Percentiles rank a stretch among this genome's conserved stretches.
Evolutionary conservation across 2,329 filamentous ascomycete genomes (phyloP).

Genomic region (Fonsecaea pedrosoi): DNA sequence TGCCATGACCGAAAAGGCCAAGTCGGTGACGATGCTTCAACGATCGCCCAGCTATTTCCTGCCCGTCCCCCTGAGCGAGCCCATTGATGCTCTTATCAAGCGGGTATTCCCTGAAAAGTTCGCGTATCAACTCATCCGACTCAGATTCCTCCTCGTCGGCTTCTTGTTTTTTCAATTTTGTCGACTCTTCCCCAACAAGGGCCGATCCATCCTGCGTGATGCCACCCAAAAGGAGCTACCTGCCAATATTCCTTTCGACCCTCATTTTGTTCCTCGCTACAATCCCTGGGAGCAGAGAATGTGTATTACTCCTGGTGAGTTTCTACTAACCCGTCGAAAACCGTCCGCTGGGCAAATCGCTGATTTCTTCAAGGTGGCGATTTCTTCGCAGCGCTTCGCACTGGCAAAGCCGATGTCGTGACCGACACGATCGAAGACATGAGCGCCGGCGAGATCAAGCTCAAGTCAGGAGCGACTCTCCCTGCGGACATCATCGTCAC

Average conservation of each 20-base stretch:
- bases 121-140: conserved; percentile 35
- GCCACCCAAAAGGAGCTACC: conserved; percentile 37
- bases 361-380: conserved; percentile 62
- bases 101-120: conserved; percentile 32
- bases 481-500: conserved; percentile 54
- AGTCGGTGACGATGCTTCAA: conserved; percentile 78
- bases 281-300: conserved; percentile 76
- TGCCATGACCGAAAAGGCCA: conserved; percentile 68
- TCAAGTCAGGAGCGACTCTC: conserved; percentile 52
- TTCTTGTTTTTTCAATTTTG: conserved; percentile 39
- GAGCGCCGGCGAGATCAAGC: conserved; percentile 56
- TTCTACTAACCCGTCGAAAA: neutral
- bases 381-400: conserved; percentile 61
- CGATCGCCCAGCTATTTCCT: conserved; percentile 76
- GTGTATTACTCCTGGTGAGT: conserved; percentile 58
- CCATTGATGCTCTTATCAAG: conserved; percentile 33
- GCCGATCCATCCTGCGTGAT: conserved; percentile 29
- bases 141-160: conserved; percentile 33
- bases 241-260: conserved; percentile 57
- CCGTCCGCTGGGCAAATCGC: neutral
- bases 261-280: conserved; percentile 66
- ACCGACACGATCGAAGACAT: conserved; percentile 63
- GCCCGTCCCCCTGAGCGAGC: conserved; percentile 31
- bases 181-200: conserved; percentile 35
- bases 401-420: conserved; percentile 60